Evolutionary conservation across 2,329 filamentous ascomycete genomes (phyloP).

Genomic region (Botryotinia narcissicola): DNA sequence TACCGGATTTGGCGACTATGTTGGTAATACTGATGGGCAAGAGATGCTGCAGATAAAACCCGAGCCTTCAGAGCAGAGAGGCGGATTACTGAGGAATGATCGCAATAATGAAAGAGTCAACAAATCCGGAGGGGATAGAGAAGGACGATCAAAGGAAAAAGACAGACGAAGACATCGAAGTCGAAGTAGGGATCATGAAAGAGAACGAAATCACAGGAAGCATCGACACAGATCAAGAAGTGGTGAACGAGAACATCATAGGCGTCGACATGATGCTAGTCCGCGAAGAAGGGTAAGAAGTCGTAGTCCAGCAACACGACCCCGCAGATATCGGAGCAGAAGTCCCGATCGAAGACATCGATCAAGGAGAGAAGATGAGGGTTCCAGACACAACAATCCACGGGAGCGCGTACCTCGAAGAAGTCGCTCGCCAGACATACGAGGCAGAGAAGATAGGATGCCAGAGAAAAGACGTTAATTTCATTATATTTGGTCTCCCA

Average conservation of each 20-base stretch:
- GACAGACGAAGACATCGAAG: conserved; percentile 37
- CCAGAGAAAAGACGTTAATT: conserved; percentile 13
- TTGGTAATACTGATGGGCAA: conserved; percentile 31
- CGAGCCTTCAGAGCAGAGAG: conserved; percentile 23
- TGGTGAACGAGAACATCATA: conserved; percentile 30
- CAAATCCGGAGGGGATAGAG: conserved; percentile 35
- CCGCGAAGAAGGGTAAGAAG: conserved; percentile 32
- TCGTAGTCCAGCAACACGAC: conserved; percentile 31
- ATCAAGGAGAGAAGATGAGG: conserved; percentile 30
- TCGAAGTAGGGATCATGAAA: conserved; percentile 30
- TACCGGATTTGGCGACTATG: conserved; percentile 37
- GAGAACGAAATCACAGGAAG: conserved; percentile 18
- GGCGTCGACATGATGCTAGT: conserved; percentile 29
- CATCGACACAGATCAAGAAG: conserved; percentile 32
- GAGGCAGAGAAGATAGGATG: conserved; percentile 10
- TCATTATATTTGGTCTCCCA: background rate
- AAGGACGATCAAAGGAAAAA: conserved; percentile 30
- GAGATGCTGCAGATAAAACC: conserved; percentile 22
- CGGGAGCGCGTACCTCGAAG: conserved; percentile 22
- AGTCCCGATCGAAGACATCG: conserved; percentile 35
- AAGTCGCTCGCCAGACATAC: conserved; percentile 27
- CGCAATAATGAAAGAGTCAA: conserved; percentile 24
- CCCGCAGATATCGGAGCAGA: conserved; percentile 32
- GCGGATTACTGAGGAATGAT: conserved; percentile 26
- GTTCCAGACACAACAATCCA: conserved; percentile 12